Evolutionary conservation across 257 asterid species (phyloP), one percentile per base, ranked within the genome.

Genomic region (Sherardia arvensis): DNA sequence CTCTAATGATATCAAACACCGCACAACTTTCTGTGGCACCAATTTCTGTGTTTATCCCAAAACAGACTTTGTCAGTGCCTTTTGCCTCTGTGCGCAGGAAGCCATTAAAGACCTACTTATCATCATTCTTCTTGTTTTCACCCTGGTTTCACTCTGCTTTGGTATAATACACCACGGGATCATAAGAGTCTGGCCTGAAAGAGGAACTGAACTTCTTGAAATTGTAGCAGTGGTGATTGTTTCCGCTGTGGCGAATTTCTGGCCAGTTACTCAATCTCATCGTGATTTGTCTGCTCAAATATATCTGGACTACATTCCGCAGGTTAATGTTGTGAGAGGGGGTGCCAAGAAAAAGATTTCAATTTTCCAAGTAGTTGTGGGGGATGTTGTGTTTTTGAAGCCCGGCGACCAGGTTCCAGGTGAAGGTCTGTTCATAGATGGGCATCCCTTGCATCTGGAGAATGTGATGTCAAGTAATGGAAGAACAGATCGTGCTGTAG

Each of bases 361-460:
- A 14, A 61, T 54, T 27, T 40, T 61, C 1, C 14, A 21, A 27
- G 15, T 71, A 11, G 59, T 48, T 1, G 71, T 71, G 8, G 76
- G 76, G 14, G 73, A 56, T 10, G 7, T 73, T 21, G 77, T 62
- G 8, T 61, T 59, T n/a, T 18, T 72, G 65, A 66, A 60, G 53
- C 66, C 66, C 1, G 71, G 76, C 5, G 76, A 72, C 32, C 62
- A 66, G 33, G 62, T 72, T 66, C 76, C 76, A 2, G 71, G 60
- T 8, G 76, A 72, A 22, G 76, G 68, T 21, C 57, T 72, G 25
- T 66, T 72, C 32, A 18, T 72, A 15, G 72, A 72, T 7, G 71
- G 76, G 12, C 40, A 34, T 27, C 60, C 76, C 7, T 53, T 71
- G n/a, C 62, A 59, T 18, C 55, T 62, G 34, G 55, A 40, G 55